Evolutionary conservation across 2,329 filamentous ascomycete genomes (phyloP).

Genomic region (Hypoxylon sp.): DNA sequence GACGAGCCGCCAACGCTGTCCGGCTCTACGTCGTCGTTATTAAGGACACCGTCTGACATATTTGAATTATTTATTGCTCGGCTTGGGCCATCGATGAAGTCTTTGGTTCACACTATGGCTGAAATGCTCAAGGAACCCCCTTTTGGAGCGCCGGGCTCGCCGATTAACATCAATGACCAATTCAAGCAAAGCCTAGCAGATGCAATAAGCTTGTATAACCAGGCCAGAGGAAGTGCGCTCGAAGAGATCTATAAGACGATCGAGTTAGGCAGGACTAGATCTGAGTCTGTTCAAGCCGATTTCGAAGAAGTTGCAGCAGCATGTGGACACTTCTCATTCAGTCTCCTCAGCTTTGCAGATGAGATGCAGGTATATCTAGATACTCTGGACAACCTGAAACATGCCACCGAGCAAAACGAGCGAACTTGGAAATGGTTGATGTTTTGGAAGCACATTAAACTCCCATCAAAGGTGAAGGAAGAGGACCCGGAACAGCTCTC

Average conservation of each 20-base stretch:
- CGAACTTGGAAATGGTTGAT: conserved; percentile 88
- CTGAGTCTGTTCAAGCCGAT: conserved; percentile 86
- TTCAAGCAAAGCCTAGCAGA: conserved; percentile 85
- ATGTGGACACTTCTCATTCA: conserved; percentile 96
- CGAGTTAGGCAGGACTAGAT: conserved; percentile 76
- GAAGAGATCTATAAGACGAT: conserved; percentile 85
- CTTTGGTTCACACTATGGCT: conserved; percentile 89
- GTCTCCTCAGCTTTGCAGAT: conserved; percentile 89
- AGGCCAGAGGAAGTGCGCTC: conserved; percentile 81
- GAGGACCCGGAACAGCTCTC: conserved; percentile 63
- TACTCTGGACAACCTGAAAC: conserved; percentile 87
- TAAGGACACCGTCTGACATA: conserved; percentile 81
- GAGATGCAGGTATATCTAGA: conserved; percentile 88
- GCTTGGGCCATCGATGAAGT: conserved; percentile 95
- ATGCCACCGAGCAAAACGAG: conserved; percentile 72
- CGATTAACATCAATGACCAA: conserved; percentile 82
- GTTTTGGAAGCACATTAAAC: conserved; percentile 73
- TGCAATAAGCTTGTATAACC: conserved; percentile 84
- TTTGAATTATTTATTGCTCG: conserved; percentile 92
- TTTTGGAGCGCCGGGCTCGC: conserved; percentile 78
- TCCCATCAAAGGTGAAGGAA: conserved; percentile 50
- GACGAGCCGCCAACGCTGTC: conserved; percentile 35
- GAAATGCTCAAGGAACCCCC: conserved; percentile 90
- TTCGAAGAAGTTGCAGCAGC: conserved; percentile 98
- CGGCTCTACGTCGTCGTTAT: conserved; percentile 56